Percentiles rank a stretch among this genome's conserved stretches.
Conservation (phyloP, 2,329 filamentous ascomycete genomes). For the Aspergillus amoenus region DNA sequence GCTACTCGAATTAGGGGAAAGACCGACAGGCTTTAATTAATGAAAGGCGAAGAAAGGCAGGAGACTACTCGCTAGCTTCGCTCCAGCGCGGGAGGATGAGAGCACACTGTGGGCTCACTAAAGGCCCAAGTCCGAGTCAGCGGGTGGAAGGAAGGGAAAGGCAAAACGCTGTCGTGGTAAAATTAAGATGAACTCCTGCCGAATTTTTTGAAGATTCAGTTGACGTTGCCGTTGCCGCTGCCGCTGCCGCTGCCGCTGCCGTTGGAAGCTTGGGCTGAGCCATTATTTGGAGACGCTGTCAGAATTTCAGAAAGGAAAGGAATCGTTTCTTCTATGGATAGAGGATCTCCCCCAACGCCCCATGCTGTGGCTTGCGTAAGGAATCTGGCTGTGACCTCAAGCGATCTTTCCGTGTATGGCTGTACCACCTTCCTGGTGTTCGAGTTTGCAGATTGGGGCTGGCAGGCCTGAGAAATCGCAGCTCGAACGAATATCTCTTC, state of each 20-base stretch:
- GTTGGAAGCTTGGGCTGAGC: background rate
- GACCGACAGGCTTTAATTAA: conserved; percentile 15
- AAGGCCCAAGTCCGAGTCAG: conserved; percentile 12
- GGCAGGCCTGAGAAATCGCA: background rate
- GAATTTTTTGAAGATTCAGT: background rate
- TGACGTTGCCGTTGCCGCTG: too few relatives aligned
- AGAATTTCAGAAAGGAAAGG: too few relatives aligned
- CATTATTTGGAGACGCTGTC: too few relatives aligned
- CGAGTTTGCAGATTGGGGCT: background rate
- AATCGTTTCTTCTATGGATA: background rate
- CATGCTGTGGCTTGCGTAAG: background rate
- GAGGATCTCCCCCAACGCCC: background rate
- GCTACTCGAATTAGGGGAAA: conserved; percentile 19
- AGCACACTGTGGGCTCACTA: conserved; percentile 8
- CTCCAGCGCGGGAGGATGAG: background rate
- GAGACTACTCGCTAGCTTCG: background rate
- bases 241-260: too few relatives aligned
- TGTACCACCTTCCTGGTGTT: background rate
- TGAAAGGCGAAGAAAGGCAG: background rate
- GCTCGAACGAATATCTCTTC: background rate
- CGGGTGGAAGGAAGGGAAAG: background rate
- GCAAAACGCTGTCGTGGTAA: background rate
- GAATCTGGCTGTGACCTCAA: background rate
- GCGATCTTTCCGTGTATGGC: background rate
- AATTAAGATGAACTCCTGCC: too few relatives aligned